These are phyloP conservation scores for Boeremia lycopersici DNA, from an alignment of 2,329 filamentous ascomycete species.

Conservation along the genomic window DNA sequence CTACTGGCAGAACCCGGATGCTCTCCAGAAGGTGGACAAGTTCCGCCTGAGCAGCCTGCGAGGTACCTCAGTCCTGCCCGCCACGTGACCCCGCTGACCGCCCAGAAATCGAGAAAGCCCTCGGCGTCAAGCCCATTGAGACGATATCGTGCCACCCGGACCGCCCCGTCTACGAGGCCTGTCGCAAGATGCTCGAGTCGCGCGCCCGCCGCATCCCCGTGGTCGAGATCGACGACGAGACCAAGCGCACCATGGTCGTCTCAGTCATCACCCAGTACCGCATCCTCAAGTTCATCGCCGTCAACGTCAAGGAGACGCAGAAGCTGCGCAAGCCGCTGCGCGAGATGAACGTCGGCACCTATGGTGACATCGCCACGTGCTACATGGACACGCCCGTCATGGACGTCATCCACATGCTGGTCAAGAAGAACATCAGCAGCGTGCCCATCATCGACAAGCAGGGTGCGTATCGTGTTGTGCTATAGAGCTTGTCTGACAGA, in stretches of 20 bases:
- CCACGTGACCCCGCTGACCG: constrained; percentile 18
- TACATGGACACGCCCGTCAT: constrained; percentile 90
- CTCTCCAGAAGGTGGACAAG: constrained; percentile 87
- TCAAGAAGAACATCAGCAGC: constrained; percentile 90
- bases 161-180: constrained; percentile 90
- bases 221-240: constrained; percentile 93
- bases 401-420: constrained; percentile 91
- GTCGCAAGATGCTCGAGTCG: constrained; percentile 90
- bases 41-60: constrained; percentile 90
- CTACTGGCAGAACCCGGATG: constrained; percentile 95
- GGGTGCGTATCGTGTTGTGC: constrained; percentile 48
- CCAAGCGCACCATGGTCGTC: constrained; percentile 87
- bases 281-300: constrained; percentile 97
- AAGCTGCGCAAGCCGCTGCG: constrained; percentile 84
- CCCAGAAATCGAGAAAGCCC: constrained; percentile 90
- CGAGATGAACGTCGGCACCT: constrained; percentile 85
- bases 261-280: constrained; percentile 98
- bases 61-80: constrained; percentile 59
- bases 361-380: constrained; percentile 78
- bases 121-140: constrained; percentile 88
- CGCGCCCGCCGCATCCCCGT: constrained; percentile 92
- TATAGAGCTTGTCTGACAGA: constrained; percentile 6
- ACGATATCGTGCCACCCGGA: constrained; percentile 95
- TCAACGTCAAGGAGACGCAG: constrained; percentile 89
- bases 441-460: constrained; percentile 88